Evolutionary conservation across 2,329 filamentous ascomycete species (phyloP), one percentile per base, ranked within the genome.

Genomic region (Ceratocystis huliohia): DNA sequence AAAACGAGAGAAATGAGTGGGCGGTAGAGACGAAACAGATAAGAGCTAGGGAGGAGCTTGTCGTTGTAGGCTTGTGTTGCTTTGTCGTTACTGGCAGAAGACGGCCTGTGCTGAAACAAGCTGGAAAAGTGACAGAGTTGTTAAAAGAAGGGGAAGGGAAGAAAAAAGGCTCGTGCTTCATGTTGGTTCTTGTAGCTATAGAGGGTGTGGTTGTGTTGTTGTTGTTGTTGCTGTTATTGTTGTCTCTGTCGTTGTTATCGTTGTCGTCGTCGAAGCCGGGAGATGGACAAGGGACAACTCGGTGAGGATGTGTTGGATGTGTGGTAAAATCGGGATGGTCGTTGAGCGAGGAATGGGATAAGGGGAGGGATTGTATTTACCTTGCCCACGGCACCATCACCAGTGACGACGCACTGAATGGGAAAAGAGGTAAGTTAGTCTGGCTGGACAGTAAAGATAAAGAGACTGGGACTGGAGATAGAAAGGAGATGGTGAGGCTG

Each of bases 301-400:
- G 37, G 15, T 15, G 10, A 13, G 15, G 37, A 41, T 41, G 37
- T 41, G 10, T 41, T 13, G 10, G 10, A 37, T 37, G 33, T 37
- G 33, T 37, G 8, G 37, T 13, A 13, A 41, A 13, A 41, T 41
- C 3, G 3, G 37, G 37, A 41, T 13, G 37, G 10, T 41, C 10
- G 10, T 41, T 41, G 37, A 41, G 37, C 13, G 37, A 69, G 13
- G 62, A 20, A 44, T 25, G 65, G 64, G 63, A 48, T 20, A 41
- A 53, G 59, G 68, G 56, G 66, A 69, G 67, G 67, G 25, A 63
- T 25, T 6, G 22, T 66, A 76, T 81, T 78, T 79, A 96, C 92
- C 85, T 99, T 99, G 78, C 94, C 94, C 73, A 99, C 94, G 76
- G 94, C 94, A 89, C 94, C 94, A 78, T 99, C 94, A 80, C 94